Percentiles rank a stretch among this genome's conserved stretches.
phyloP scores from a whole-genome alignment of 1,284 basidiomycete genomes.

The Neotropicomus parvogracilis region DNA sequence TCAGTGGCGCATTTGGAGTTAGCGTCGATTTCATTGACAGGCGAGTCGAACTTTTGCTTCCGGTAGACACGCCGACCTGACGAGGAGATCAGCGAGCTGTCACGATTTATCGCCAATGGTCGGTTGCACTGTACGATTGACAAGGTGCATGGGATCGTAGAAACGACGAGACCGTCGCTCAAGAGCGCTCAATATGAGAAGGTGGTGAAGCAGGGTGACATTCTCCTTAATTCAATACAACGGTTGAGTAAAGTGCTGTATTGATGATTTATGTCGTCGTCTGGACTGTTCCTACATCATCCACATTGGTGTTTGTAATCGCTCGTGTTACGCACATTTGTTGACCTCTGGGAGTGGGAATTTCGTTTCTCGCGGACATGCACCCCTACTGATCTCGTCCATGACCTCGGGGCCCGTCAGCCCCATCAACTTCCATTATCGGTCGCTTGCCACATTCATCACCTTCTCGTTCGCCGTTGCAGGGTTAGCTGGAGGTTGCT shows the following conservation, averaged over 20 bases:
- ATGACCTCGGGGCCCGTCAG: not conserved
- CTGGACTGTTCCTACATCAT: not conserved
- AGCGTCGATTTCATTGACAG: conserved; percentile 84
- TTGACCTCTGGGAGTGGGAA: conserved; percentile 8
- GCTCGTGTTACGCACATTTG: too few relatives aligned
- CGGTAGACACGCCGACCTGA: conserved; percentile 1
- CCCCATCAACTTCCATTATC: not conserved
- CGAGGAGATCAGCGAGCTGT: conserved; percentile 69
- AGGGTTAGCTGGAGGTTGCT: conserved; percentile 10
- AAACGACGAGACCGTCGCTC: conserved; percentile 84
- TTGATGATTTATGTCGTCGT: conserved; percentile 30
- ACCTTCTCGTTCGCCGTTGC: conserved; percentile 5
- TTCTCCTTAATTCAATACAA: conserved; percentile 79
- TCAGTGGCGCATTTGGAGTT: conserved; percentile 89
- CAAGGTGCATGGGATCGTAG: conserved; percentile 90
- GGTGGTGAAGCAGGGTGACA: conserved; percentile 84
- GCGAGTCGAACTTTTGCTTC: conserved; percentile 40
- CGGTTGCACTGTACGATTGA: conserved; percentile 90
- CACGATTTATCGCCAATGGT: conserved; percentile 90
- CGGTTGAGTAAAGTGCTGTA: conserved; percentile 73
- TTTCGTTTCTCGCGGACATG: not conserved
- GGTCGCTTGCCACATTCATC: conserved; percentile 8
- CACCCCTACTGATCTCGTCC: not conserved
- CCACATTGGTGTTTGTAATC: too few relatives aligned
- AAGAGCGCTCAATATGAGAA: conserved; percentile 92